Evolutionary conservation across 1,284 basidiomycete species (phyloP), one percentile per base, ranked within the genome.

Genomic region (Porodaedalea pini): DNA sequence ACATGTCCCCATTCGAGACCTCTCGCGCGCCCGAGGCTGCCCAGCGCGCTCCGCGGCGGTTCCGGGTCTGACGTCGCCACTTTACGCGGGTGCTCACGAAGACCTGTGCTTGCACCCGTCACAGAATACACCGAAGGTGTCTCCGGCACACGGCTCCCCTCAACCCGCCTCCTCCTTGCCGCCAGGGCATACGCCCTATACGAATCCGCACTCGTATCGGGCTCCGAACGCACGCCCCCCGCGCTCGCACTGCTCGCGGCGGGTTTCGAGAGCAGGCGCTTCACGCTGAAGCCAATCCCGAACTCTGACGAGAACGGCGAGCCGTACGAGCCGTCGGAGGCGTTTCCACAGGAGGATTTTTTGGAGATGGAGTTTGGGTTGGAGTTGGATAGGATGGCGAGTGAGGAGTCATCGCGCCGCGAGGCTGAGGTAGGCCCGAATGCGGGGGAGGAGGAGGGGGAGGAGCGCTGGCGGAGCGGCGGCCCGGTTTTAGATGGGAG

Each of bases 261-360:
- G 1, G 73, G 73, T 57, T 74, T 74, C 62, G 72, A 72, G 53
- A 75, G 66, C 5, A 75, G 68, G 17, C 73, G 68, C 59, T 74
- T 75, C 54, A 75, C 63, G 55, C 73, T 72, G 6, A 74, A 64
- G 43, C 68, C 68, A 6, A 68, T 27, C 4, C 45, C 53, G 19
- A 43, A 34, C 8, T 39, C 34, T 15, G 56, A 36, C 17, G 41
- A 47, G 29, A 56, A 34, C 4, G 58, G 58, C 8, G 58, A 36
- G 10, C 54, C 53, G 23, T 55, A 59, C 1, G 58, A 59, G 25
- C 47, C 40, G 34, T 59, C 58, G 8, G 53, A 56, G 19, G 37
- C 53, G 36, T 39, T 51, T 34, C 58, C 58, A 7, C 54, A 51
- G 11, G 58, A 19, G 2, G 52, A 10, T 13, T 47, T 45, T 17